Base-by-base conservation (phyloP, 1,284 basidiomycete genomes). In the Taiwanofungus camphoratus region DNA sequence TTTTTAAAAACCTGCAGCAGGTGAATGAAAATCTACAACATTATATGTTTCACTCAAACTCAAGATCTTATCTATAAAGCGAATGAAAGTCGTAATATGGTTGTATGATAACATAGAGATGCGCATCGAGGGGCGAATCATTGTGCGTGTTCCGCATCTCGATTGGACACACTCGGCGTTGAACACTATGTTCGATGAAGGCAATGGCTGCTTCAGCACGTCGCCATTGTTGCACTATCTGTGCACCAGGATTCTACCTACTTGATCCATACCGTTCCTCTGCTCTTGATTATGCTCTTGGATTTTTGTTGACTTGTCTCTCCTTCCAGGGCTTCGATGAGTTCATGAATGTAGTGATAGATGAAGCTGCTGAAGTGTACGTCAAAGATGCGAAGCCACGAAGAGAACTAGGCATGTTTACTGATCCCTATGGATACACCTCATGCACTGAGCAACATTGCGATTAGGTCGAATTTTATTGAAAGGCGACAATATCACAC, bases 301-400 rank as follows among this genome's bases (percentile, higher is more conserved):
- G 36, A 34, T 33, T 44, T 12, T 44, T 51, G 30, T 52, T 59
- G 13, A 57, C 37, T 32, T 44, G 33, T 39, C 46, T 49, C 32
- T 52, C 22, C 45, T 41, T 38, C 51, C 64, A 96, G 95, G 96
- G 96, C 18, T 99, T 99, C 60, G 96, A 99, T 64, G 96, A 99
- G 67, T 99, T 99, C 68, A 99, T 99, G 96, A 99, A 99, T 63
- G 72, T 99, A 16, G 92, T 97, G 18, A 71, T 97, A n/a, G 93
- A 97, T 58, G 92, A 98, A 49, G 92, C 95, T 30, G 79, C 82
- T 47, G 96, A 99, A 65, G 88, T 98, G 5, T 95, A 82, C 62
- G 81, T 93, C 50, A 91, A 92, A 62, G 87, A 88, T 40, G 78
- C 81, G 45, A 87, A 92, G 68, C 84, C 92, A 33, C 76, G 87